Conservation (phyloP, 228 moss, liverwort and hornwort genomes). For the Sphagnum magellanicum region DNA sequence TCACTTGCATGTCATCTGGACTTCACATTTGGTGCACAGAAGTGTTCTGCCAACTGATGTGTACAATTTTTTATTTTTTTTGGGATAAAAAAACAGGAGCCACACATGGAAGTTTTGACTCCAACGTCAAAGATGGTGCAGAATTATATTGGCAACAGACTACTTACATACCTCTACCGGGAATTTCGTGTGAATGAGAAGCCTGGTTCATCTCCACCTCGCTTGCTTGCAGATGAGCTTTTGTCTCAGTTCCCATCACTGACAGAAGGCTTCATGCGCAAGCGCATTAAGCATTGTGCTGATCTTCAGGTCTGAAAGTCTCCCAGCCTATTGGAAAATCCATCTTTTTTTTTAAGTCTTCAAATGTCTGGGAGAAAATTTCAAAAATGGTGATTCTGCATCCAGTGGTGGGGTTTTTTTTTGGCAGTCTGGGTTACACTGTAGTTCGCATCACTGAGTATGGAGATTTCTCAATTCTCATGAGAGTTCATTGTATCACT, state of each 20-base stretch:
- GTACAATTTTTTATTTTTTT: not conserved
- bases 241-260: conserved; percentile 84
- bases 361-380: too few species aligned
- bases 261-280: conserved; percentile 88
- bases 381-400: too few species aligned
- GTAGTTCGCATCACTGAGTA: too few species aligned
- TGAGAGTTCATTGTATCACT: not conserved
- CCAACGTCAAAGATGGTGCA: conserved; percentile 97
- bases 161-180: conserved; percentile 85
- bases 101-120: conserved; percentile 93
- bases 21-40: not conserved
- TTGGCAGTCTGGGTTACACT: too few species aligned
- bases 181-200: conserved; percentile 98
- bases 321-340: too few species aligned
- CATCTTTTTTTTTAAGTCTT: too few species aligned
- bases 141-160: conserved; percentile 73
- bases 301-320: conserved; percentile 70
- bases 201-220: conserved; percentile 60
- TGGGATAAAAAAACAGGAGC: conserved; percentile 42
- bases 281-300: conserved; percentile 90
- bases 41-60: too few species aligned
- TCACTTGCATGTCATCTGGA: not conserved
- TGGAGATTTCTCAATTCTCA: too few species aligned
- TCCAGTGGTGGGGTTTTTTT: too few species aligned
- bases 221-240: conserved; percentile 85